Conservation (phyloP, 163 green algal species). For the Chlamydomonas reinhardtii region DNA sequence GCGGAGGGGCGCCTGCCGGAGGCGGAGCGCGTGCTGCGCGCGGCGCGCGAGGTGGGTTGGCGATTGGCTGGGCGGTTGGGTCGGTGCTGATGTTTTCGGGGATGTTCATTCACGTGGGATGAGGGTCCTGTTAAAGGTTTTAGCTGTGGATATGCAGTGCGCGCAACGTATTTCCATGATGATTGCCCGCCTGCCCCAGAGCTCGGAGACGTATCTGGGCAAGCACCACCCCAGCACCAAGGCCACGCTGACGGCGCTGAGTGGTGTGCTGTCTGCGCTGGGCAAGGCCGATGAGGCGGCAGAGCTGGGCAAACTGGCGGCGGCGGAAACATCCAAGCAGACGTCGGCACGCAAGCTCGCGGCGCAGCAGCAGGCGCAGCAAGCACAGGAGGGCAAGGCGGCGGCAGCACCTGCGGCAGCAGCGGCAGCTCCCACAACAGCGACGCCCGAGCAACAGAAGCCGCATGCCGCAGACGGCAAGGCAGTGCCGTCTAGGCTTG, state of each 20-base stretch:
- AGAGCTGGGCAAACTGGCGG: background rate
- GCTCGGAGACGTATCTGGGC: background rate
- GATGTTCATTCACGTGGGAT: too few relatives aligned
- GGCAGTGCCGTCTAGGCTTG: background rate
- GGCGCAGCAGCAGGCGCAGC: background rate
- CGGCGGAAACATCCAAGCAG: too few relatives aligned
- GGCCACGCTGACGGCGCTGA: background rate
- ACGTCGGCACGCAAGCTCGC: too few relatives aligned
- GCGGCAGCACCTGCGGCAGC: background rate
- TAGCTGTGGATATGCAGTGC: background rate
- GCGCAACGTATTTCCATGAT: too few relatives aligned
- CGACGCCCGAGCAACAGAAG: background rate
- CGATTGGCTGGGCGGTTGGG: too few relatives aligned
- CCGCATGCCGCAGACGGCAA: background rate
- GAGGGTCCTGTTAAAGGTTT: too few relatives aligned
- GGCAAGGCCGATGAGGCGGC: background rate
- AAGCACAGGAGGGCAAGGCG: background rate
- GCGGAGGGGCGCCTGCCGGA: conserved; percentile 20
- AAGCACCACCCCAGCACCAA: background rate
- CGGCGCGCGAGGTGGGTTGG: background rate
- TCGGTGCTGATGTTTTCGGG: background rate
- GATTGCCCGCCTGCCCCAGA: background rate
- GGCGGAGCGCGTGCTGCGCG: conserved; percentile 30
- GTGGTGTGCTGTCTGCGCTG: background rate
- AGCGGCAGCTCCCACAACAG: background rate